Evolutionary conservation across 2,329 filamentous ascomycete species (phyloP).

Genomic region (Leptographium radiaticola): DNA sequence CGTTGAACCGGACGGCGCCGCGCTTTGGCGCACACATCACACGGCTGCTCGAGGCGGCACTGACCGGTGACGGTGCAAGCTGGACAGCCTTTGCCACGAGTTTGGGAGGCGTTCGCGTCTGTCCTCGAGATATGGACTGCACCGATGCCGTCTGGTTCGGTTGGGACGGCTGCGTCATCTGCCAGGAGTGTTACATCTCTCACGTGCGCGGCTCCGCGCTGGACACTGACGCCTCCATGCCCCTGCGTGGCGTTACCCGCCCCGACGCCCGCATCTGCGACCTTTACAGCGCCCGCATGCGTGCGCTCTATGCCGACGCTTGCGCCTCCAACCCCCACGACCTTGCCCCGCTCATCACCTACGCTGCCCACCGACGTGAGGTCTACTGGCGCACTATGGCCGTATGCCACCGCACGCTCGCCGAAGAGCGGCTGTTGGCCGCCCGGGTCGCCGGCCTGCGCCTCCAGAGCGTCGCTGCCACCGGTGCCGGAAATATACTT

Average conservation of each 20-base stretch:
- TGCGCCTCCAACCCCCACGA: constrained; percentile 13
- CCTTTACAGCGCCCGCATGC: constrained; percentile 26
- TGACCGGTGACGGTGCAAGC: not conserved
- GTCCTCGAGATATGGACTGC: constrained; percentile 16
- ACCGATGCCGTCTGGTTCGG: constrained; percentile 21
- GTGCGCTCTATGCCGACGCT: constrained; percentile 17
- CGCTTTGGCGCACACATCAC: constrained; percentile 11
- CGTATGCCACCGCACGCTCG: constrained; percentile 7
- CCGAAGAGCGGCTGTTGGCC: not conserved
- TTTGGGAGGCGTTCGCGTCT: constrained; percentile 11
- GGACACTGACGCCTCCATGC: constrained; percentile 9
- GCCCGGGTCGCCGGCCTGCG: not conserved
- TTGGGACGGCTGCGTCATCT: constrained; percentile 20
- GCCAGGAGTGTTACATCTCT: constrained; percentile 20
- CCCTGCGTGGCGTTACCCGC: constrained; percentile 14
- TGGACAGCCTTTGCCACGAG: not conserved
- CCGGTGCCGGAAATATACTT: not conserved
- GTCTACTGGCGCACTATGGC: constrained; percentile 22
- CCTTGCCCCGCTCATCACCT: constrained; percentile 13
- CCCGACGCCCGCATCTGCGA: constrained; percentile 19
- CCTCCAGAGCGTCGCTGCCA: not conserved
- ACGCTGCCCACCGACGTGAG: constrained; percentile 15
- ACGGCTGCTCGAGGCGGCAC: not conserved
- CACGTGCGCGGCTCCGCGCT: constrained; percentile 18
- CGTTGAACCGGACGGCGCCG: constrained; percentile 20